Percentiles rank a stretch among this genome's conserved stretches.
phyloP scores from a whole-genome alignment of 768 basidiomycete species.

The Hirschioporus abietinus region DNA sequence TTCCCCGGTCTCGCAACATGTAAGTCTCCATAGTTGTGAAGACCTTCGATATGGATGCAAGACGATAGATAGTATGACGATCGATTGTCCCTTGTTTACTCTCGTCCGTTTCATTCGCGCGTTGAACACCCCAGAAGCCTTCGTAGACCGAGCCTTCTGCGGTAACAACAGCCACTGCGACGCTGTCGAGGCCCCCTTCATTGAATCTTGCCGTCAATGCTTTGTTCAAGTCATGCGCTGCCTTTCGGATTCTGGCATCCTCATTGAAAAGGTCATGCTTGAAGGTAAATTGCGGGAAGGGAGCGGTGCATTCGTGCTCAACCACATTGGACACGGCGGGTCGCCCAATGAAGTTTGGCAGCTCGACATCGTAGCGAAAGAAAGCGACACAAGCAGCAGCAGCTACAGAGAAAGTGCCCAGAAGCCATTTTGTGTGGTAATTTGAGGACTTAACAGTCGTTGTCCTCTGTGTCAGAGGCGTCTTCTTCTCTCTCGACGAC shows the following conservation, averaged over 20 bases:
- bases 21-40: constrained; percentile 44
- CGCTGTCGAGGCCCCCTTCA: constrained; percentile 39
- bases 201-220: constrained; percentile 13
- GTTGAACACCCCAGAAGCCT: constrained; percentile 35
- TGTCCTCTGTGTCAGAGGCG: neutral
- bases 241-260: neutral
- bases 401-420: neutral
- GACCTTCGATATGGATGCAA: constrained; percentile 49
- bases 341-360: neutral
- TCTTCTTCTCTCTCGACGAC: neutral
- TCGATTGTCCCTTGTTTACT: constrained; percentile 25
- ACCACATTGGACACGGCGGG: neutral
- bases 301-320: neutral
- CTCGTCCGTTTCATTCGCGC: constrained; percentile 34
- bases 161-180: constrained; percentile 44
- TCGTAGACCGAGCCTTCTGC: constrained; percentile 41
- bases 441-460: neutral
- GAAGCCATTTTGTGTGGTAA: neutral
- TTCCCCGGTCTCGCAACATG: constrained; percentile 42
- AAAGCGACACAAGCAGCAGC: neutral
- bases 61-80: constrained; percentile 44
- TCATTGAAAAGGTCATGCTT: neutral
- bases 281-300: neutral
- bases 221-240: neutral
- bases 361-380: neutral